These are phyloP conservation scores for Rheum nobile DNA, from an alignment of 148 eudicot species.

Conservation along the genomic window DNA sequence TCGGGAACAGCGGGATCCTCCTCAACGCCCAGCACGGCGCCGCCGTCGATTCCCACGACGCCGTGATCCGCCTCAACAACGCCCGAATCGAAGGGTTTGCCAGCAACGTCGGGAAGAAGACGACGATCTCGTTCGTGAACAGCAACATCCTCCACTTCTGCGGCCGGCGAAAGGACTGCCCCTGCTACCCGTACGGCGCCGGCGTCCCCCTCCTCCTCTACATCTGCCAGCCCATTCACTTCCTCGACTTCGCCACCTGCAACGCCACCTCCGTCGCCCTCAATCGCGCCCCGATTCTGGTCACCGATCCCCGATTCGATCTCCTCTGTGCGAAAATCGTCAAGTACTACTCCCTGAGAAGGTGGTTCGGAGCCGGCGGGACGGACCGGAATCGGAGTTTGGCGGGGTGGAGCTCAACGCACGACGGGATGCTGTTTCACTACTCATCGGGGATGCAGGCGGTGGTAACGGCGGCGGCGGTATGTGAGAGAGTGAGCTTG, in stretches of 20 bases:
- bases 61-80: slow-evolving; percentile 74
- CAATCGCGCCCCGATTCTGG: not conserved
- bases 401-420: slow-evolving; percentile 52
- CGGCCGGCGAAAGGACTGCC: slow-evolving; percentile 52
- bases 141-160: slow-evolving; percentile 81
- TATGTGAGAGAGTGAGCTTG: slow-evolving; percentile 70
- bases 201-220: slow-evolving; percentile 65
- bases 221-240: slow-evolving; percentile 75
- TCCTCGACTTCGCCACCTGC: slow-evolving; percentile 66
- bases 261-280: slow-evolving; percentile 28
- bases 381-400: slow-evolving; percentile 20
- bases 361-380: slow-evolving; percentile 25
- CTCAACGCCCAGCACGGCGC: slow-evolving; percentile 40
- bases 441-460: slow-evolving; percentile 98
- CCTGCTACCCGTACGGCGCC: slow-evolving; percentile 75
- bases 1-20: slow-evolving; percentile 91
- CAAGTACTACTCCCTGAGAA: slow-evolving; percentile 78
- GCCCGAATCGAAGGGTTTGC: slow-evolving; percentile 39
- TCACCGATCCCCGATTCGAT: slow-evolving; percentile 65
- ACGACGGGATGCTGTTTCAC: slow-evolving; percentile 67
- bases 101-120: slow-evolving; percentile 55
- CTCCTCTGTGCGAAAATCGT: slow-evolving; percentile 57
- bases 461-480: slow-evolving; percentile 61
- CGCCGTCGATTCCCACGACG: slow-evolving; percentile 55
- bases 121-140: slow-evolving; percentile 65